Base-by-base conservation (phyloP, 129 eudicot genomes). In the Flaveria bidentis region DNA sequence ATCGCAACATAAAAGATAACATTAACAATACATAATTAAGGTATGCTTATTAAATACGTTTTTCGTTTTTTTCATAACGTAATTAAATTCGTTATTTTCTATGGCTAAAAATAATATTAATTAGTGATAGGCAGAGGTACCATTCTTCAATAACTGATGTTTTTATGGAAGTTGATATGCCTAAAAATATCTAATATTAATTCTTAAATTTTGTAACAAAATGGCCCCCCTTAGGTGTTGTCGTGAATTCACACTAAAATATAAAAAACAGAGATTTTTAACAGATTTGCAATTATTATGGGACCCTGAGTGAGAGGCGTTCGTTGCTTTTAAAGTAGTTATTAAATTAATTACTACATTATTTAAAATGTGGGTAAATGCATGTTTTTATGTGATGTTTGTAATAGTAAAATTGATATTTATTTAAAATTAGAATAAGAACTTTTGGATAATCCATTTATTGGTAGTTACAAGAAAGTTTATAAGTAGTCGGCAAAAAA, bases 61-160 rank as follows among this genome's bases (percentile, higher is more conserved):
- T 71, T 71, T 28, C 56, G 22, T 39, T 47, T 20, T 41, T 55
- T 13, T 26, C 23, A 36, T 53, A 4, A 18, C 1, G 17, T 16
- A 11, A 30, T n/a, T 52, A 6, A 33, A 72, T 71, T 53, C 28
- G 66, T 17, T 53, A 30, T 49, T 17, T 17, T 52, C 3, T 9
- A 45, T 39, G 17, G 44, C 2, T 0, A 62, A 62, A 25, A 14
- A 5, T 30, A 60, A 23, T 60, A 74, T 74, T 25, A 9, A 74
- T 60, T 71, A 25, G 44, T 57, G 61, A 73, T 49, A 55, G 47
- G 69, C 65, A 80, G 68, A 72, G 67, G 79, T 65, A 18, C 49
- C 58, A 51, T 72, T 80, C 79, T 51, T 30, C 44, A 44, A 72
- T 66, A 66, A 73, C 79, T 73, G 6, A 72, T 52, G 57, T 72